Evolutionary conservation across 768 basidiomycete genomes (phyloP), one percentile per base, ranked within the genome.

Genomic region (Coprinellus micaceus): DNA sequence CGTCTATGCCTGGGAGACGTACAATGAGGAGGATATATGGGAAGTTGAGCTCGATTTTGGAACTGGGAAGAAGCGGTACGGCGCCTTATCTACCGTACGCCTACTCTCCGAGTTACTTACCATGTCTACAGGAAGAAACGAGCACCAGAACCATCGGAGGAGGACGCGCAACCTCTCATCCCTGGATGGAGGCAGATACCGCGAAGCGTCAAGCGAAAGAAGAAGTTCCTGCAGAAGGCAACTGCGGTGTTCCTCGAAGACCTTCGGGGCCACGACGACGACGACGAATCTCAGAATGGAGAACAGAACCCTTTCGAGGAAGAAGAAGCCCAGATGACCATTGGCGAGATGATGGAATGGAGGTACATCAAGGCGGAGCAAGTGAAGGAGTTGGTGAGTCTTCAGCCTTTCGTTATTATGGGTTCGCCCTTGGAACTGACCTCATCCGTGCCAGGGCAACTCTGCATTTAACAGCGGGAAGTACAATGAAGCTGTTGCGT

Each of bases 1-100:
- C 3, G 76, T 89, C 2, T 79, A 74, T 62, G 86, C 86, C 1
- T 90, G 88, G 88, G 86, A 83, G 62, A 86, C 85, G 11, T 80
- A 81, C 57, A 84, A 87, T 45, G 88, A 89, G 60, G 88, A 89
- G 58, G 88, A 90, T 60, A 77, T 87, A 7, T 89, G 88, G 88
- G 86, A 86, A 56, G 69, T 84, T 28, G 83, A 84, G 52, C 70
- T 89, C 7, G 86, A 89, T 65, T 87, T 86, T 64, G 81, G 80
- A 0, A 78, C 45, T 24, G 54, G 54, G 22, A 56, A 39, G 30
- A 40, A 24, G 2, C 28, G 40, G 25, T 9, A 39, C 4, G 44
- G 44, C 7, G 44, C 19, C 40, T 53, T 44, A 39, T 54, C 17
- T 19, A 6, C 4, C n/a, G 12, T 9, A 9, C 12, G 74, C n/a